Conservation (phyloP, 2,329 filamentous ascomycete genomes). For the Scytalidium lignicola region DNA sequence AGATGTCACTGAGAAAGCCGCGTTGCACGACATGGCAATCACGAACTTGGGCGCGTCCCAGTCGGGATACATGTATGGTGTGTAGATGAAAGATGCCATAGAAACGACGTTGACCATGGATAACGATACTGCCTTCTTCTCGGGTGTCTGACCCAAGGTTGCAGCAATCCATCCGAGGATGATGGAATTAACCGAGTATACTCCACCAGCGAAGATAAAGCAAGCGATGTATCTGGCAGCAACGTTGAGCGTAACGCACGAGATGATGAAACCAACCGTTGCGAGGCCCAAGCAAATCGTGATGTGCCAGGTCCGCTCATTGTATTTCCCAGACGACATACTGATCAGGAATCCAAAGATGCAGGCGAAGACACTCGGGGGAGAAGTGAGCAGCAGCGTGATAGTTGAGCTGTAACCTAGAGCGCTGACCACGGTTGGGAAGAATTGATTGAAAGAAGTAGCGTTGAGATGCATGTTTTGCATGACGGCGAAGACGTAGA, state of each 20-base stretch:
- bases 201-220: conserved; percentile 12
- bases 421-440: conserved; percentile 31
- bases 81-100: conserved; percentile 32
- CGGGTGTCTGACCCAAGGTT: conserved; percentile 31
- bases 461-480: conserved; percentile 42
- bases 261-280: conserved; percentile 27
- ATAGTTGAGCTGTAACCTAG: conserved; percentile 35
- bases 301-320: conserved; percentile 33
- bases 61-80: conserved; percentile 31
- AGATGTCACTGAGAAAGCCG: neutral
- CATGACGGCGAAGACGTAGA: conserved; percentile 41
- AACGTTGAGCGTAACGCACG: conserved; percentile 25
- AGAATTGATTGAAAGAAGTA: conserved; percentile 36
- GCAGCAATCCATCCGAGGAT: conserved; percentile 13
- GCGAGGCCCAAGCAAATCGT: conserved; percentile 30
- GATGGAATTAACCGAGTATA: conserved; percentile 11
- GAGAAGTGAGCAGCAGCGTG: conserved; percentile 37
- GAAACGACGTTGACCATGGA: conserved; percentile 32
- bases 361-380: conserved; percentile 35
- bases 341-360: conserved; percentile 32
- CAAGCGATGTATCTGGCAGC: conserved; percentile 11
- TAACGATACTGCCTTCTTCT: conserved; percentile 31
- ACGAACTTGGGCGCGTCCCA: conserved; percentile 26
- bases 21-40: conserved; percentile 13
- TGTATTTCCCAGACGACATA: conserved; percentile 33